Evolutionary conservation across 2,329 filamentous ascomycete species (phyloP), one percentile per base, ranked within the genome.

Genomic region (Fusarium luffae): DNA sequence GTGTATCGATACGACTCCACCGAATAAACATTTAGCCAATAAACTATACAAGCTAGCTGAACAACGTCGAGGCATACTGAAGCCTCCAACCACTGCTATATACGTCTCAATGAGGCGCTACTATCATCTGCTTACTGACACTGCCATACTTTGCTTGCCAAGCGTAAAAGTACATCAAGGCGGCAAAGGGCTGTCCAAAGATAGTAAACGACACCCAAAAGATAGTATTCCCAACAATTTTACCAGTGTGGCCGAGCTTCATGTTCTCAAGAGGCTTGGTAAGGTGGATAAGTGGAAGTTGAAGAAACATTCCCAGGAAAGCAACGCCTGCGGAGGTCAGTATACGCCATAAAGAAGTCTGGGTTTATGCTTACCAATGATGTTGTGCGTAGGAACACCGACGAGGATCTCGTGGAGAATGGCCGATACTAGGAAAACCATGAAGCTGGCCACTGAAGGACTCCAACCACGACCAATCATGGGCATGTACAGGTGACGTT

Each of bases 81-180:
- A 27, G 58, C 11, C 37, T 48, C 34, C 19, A 27, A 30, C 37
- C 34, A 23, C n/a, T 19, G 28, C 18, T 56, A 44, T 16, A 27
- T 32, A 42, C 14, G 23, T 43, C 28, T 43, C 27, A 75, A 46
- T 25, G 54, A 18, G 49, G 47, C n/a, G 44, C 44, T 43, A 43
- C 51, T 23, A 66, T 62, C 68, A 77, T 69, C 52, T 78, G 77
- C 71, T 82, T 84, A 70, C 87, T 93, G 23, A 94, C 91, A 74
- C 91, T 94, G 14, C 96, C 96, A 78, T 97, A 98, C 83, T 98
- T 98, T 58, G 93, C 93, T 82, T 98, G 95, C 95, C 96, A 99
- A 2, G 94, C 94, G 78, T 98, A 98, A 79, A 98, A 99, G 79
- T 99, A 99, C 78, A 97, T 85, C 64, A 99, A 83, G 1, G 93